Base-by-base conservation (phyloP, 208 protist genomes). In the Angomonas desouzai region DNA sequence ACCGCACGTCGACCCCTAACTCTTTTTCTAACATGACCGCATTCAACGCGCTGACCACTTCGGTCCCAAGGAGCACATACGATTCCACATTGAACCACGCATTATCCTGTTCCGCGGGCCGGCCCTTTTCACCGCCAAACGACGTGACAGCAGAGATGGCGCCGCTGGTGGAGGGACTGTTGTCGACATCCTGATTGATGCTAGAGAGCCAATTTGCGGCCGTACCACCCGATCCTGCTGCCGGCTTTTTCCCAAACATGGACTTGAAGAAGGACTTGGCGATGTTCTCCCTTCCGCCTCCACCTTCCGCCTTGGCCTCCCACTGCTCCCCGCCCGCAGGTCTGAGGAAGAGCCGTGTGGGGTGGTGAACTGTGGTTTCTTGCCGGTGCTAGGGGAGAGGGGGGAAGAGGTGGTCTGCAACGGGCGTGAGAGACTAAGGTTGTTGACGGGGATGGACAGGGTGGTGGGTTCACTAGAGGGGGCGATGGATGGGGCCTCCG, bases 191-290 rank as follows among this genome's bases (percentile, higher is more conserved):
- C 18, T 61, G 33, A 27, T 2, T 47, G 28, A 36, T 28, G 25
- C 13, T n/a, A n/a, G 32, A 47, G 34, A 61, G 56, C n/a, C 11
- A 27, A 0, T 20, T 30, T 18, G 56, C 56, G 1, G 56, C 56
- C 2, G 33, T 27, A 7, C 7, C 22, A 47, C 56, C 56, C 18
- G 56, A 40, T 1, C 56, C 56, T 11, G 56, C 56, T 16, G 40
- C n/a, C n/a, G 60, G 16, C 1, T 23, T 51, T 51, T 51, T 23
- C 18, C 78, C 53, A 43, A 85, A 85, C 62, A 80, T 78, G 48
- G 68, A 78, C 47, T 85, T 81, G 47, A 85, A 81, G 53, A 85
- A 70, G 11, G 74, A 78, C 45, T 81, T 80, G 22, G 78, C 78
- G 16, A 85, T 80, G 65, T 69, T 83, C 1, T 22, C 3, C 33